A percentile compares a stretch with the other conserved stretches of the same genome.
Conservation (phyloP, 2,329 filamentous ascomycete genomes). For the Sarocladium strictum region DNA sequence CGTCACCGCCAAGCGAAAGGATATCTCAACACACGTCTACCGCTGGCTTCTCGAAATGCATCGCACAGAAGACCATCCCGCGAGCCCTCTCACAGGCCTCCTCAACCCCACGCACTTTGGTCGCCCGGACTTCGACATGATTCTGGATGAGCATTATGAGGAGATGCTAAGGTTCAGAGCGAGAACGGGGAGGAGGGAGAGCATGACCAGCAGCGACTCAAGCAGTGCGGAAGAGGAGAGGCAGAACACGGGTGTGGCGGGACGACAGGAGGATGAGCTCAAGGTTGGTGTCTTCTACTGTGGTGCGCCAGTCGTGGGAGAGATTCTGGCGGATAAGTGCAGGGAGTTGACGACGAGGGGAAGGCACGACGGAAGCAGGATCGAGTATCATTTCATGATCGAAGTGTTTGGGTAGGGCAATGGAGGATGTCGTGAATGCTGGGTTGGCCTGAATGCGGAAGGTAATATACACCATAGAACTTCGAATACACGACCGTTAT, state of each 20-base stretch:
- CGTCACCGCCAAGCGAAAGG: conserved; percentile 48
- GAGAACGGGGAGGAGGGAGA: conserved; percentile 2
- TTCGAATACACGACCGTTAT: too few species aligned
- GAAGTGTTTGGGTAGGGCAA: conserved; percentile 50
- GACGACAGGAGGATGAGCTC: conserved; percentile 26
- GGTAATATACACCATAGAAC: background rate
- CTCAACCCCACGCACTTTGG: conserved; percentile 49
- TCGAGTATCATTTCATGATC: conserved; percentile 53
- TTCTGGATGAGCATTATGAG: conserved; percentile 48
- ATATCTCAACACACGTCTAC: conserved; percentile 48
- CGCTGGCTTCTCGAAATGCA: conserved; percentile 51
- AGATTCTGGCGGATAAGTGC: conserved; percentile 49
- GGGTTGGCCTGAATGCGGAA: too few species aligned
- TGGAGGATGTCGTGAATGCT: too few species aligned
- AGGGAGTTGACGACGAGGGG: conserved; percentile 42
- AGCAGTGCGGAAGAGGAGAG: conserved; percentile 12
- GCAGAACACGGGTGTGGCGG: background rate
- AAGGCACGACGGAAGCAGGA: conserved; percentile 42
- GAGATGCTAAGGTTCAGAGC: conserved; percentile 37
- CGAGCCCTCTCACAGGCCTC: conserved; percentile 48
- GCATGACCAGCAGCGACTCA: background rate
- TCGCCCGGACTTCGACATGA: conserved; percentile 44
- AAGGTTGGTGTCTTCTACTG: conserved; percentile 53
- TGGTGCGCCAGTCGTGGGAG: conserved; percentile 48
- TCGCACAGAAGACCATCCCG: conserved; percentile 42